Evolutionary conservation across 1,284 basidiomycete genomes (phyloP).

Genomic region (Fomitopsis betulina): DNA sequence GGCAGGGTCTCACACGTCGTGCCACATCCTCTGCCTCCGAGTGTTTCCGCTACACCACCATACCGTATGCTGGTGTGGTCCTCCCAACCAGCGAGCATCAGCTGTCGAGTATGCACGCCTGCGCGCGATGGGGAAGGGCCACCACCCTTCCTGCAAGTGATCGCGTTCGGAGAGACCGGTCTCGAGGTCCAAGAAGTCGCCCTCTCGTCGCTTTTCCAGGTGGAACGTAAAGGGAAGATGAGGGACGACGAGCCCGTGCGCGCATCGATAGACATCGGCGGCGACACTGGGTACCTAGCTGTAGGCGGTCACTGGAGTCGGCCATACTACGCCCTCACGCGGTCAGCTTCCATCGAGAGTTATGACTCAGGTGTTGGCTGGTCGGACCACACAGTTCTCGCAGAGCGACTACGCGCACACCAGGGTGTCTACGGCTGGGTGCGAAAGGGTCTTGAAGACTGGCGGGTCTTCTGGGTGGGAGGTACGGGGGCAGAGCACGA

Average conservation of each 20-base stretch:
- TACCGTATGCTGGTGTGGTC: constrained; percentile 56
- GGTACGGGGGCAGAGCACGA: constrained; percentile 39
- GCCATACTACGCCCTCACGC: constrained; percentile 35
- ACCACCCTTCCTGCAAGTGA: constrained; percentile 56
- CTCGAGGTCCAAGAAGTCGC: constrained; percentile 67
- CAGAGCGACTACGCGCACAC: constrained; percentile 40
- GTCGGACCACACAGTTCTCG: constrained; percentile 43
- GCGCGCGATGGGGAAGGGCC: constrained; percentile 17
- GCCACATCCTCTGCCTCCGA: constrained; percentile 59
- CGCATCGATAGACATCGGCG: constrained; percentile 59
- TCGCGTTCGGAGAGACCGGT: constrained; percentile 63
- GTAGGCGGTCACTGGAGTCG: constrained; percentile 70
- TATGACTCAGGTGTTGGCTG: constrained; percentile 40
- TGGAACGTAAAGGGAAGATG: constrained; percentile 41
- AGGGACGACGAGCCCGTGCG: constrained; percentile 40
- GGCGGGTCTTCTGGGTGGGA: constrained; percentile 76
- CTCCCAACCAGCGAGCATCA: constrained; percentile 48
- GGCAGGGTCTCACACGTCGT: constrained; percentile 66
- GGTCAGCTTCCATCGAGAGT: constrained; percentile 39
- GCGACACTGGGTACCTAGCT: constrained; percentile 59
- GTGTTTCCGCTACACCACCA: constrained; percentile 42
- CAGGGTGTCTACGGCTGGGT: constrained; percentile 73
- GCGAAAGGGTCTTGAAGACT: constrained; percentile 64
- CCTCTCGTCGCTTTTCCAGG: constrained; percentile 32
- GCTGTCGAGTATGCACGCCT: constrained; percentile 43